phyloP scores from a whole-genome alignment of 2,329 filamentous ascomycete species.

The Pezicula neosporulosa region DNA sequence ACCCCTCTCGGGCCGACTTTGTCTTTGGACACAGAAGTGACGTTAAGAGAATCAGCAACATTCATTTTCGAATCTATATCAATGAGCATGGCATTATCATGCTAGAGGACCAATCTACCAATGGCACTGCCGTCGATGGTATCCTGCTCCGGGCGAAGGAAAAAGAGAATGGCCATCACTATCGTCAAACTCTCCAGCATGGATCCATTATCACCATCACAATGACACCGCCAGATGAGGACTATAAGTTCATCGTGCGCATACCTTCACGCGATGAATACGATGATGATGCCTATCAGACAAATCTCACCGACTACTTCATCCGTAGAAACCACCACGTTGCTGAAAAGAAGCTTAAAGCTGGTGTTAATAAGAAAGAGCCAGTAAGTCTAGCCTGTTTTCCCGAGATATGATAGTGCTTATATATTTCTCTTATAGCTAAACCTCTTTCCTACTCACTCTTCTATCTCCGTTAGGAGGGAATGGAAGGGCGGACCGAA shows the following conservation, averaged over 20 bases:
- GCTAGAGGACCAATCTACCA: conserved; percentile 93
- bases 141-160: conserved; percentile 56
- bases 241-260: conserved; percentile 80
- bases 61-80: conserved; percentile 92
- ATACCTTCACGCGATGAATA: conserved; percentile 72
- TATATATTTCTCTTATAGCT: conserved; percentile 16
- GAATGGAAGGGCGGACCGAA: conserved; percentile 81
- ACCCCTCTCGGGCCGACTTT: conserved; percentile 67
- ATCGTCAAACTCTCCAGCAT: conserved; percentile 26
- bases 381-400: conserved; percentile 13
- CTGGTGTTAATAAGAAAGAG: conserved; percentile 10
- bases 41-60: conserved; percentile 77
- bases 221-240: conserved; percentile 38
- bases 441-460: conserved; percentile 26
- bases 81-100: conserved; percentile 85
- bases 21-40: conserved; percentile 64
- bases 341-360: conserved; percentile 3
- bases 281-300: conserved; percentile 61
- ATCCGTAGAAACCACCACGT: conserved; percentile 12
- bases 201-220: conserved; percentile 27
- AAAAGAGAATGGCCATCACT: conserved; percentile 36
- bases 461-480: conserved; percentile 31
- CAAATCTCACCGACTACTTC: conserved; percentile 70
- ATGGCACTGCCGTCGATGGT: conserved; percentile 85
- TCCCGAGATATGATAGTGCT: not conserved